These are phyloP conservation scores for Pseudogymnoascus sp. DNA, from an alignment of 2,329 filamentous ascomycete species.

Conservation along the genomic window DNA sequence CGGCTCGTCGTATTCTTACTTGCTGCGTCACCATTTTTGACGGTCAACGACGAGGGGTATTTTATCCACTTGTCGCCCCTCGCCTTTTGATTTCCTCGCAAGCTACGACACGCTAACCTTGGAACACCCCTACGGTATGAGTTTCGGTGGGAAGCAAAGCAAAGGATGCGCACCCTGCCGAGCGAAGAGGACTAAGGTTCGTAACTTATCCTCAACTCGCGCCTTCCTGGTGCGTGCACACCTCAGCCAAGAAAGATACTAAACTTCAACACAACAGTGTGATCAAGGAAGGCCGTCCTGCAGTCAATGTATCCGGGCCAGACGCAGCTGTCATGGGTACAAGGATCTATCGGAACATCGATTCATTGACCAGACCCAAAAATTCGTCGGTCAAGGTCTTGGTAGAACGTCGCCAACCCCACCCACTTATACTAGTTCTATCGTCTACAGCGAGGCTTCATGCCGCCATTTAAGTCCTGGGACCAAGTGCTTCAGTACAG, in stretches of 20 bases:
- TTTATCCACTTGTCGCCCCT: neutral
- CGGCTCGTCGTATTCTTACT: neutral
- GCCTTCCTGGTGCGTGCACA: neutral
- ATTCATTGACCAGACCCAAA: neutral
- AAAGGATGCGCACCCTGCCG: slow-evolving; percentile 37
- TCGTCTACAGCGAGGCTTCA: neutral
- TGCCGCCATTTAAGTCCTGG: neutral
- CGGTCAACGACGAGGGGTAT: neutral
- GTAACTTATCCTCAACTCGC: neutral
- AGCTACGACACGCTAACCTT: neutral
- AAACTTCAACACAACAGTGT: neutral
- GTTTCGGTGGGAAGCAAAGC: slow-evolving; percentile 35
- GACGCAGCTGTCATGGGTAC: slow-evolving; percentile 7
- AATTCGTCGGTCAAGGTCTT: neutral
- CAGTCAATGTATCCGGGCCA: neutral
- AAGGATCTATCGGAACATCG: neutral
- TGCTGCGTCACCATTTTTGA: neutral
- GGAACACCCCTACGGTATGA: slow-evolving; percentile 23
- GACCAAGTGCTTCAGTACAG: neutral
- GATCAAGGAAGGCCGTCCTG: neutral
- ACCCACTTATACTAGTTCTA: neutral
- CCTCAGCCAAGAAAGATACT: neutral
- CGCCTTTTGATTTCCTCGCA: neutral
- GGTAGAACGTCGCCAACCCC: neutral
- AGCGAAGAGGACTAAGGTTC: slow-evolving; percentile 32